Evolutionary conservation across 202 grass and related monocot genomes (phyloP).

Genomic region (Alloteropsis angusta): DNA sequence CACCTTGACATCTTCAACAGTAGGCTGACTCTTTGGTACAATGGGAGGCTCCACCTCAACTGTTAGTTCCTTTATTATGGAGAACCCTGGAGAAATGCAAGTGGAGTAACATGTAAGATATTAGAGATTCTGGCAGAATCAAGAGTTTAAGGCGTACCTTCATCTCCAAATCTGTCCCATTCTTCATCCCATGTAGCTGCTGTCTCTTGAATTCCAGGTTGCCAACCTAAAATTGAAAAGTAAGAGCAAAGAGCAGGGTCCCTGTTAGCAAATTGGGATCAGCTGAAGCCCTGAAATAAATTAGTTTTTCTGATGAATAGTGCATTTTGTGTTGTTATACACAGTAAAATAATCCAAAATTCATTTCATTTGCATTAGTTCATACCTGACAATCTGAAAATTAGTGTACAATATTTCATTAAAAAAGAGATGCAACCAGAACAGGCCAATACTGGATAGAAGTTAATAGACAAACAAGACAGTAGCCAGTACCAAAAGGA

Average conservation of each 20-base stretch:
- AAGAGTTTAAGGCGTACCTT: constrained; percentile 46
- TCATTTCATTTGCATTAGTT: constrained; percentile 3
- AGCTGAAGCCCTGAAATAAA: neutral
- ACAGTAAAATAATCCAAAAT: neutral
- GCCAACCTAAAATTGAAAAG: constrained; percentile 70
- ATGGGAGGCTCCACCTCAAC: constrained; percentile 69
- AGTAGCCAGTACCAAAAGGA: constrained; percentile 80
- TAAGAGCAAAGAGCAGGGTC: neutral
- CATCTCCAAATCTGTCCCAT: constrained; percentile 91
- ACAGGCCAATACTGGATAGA: constrained; percentile 3
- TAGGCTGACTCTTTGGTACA: constrained; percentile 45
- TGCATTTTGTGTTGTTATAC: constrained; percentile 6
- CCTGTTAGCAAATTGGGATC: constrained; percentile 1
- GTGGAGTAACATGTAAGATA: neutral
- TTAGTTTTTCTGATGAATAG: neutral
- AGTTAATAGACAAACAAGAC: constrained; percentile 18
- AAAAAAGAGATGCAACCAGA: neutral
- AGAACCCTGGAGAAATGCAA: constrained; percentile 62
- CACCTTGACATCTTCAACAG: constrained; percentile 42
- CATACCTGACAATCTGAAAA: neutral
- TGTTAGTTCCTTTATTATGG: constrained; percentile 85
- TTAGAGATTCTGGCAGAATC: neutral
- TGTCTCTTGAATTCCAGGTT: constrained; percentile 80
- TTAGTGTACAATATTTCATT: neutral
- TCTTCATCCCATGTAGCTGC: constrained; percentile 75